Evolutionary conservation across 768 basidiomycete genomes (phyloP).

Genomic region (Jaapia argillacea): DNA sequence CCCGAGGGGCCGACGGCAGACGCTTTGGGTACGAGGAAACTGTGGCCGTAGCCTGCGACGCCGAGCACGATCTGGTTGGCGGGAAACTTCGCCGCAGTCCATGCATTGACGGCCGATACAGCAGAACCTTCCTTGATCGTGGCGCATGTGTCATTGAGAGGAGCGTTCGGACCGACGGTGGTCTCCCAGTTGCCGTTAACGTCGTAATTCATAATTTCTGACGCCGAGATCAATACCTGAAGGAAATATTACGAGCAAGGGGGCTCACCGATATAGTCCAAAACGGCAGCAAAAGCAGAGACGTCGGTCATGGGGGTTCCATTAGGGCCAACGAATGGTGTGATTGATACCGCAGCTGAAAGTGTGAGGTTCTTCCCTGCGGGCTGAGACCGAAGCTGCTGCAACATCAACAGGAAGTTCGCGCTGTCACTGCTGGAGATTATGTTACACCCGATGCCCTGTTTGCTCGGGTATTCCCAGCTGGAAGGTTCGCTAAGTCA

Average conservation of each 20-base stretch:
- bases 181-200: conserved; percentile 41
- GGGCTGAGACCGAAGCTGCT: conserved; percentile 48
- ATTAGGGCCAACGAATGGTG: conserved; percentile 33
- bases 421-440: conserved; percentile 47
- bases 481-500: conserved; percentile 23
- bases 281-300: conserved; percentile 55
- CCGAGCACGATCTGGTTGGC: conserved; percentile 69
- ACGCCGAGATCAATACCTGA: neutral
- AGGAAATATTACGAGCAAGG: neutral
- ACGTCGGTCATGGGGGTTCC: conserved; percentile 61
- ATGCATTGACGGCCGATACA: conserved; percentile 60
- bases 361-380: conserved; percentile 46
- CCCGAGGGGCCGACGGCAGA: conserved; percentile 22
- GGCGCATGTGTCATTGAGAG: conserved; percentile 71
- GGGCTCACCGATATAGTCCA: conserved; percentile 45
- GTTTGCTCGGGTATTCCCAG: conserved; percentile 76
- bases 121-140: conserved; percentile 66
- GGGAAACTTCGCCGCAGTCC: conserved; percentile 80
- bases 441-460: conserved; percentile 64
- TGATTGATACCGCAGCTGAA: conserved; percentile 38
- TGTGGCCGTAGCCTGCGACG: conserved; percentile 77
- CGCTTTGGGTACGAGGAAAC: conserved; percentile 34
- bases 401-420: conserved; percentile 73
- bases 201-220: conserved; percentile 61
- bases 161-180: conserved; percentile 77